Evolutionary conservation across 306 rosid species (phyloP), one percentile per base, ranked within the genome.

Genomic region (Lathyrus aphaca): DNA sequence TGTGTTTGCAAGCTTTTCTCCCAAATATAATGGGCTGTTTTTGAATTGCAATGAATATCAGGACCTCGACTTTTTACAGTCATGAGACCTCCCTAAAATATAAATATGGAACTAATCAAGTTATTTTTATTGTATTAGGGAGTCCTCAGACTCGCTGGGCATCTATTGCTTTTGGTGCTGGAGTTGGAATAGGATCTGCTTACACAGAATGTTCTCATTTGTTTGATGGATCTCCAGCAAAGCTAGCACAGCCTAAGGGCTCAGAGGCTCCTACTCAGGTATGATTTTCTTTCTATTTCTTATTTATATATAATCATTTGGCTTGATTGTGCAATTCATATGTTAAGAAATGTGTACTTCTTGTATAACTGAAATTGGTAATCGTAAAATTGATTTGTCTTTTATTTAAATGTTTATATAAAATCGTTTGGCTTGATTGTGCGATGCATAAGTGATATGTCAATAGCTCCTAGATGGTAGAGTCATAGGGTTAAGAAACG

Each of bases 81-180:
- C 53, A 42, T 32, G 69, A 43, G 62, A 44, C 62, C 53, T 51
- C n/a, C 53, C 53, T 45, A 54, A 72, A 65, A 35, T 17, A 59
- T 68, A 54, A 42, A n/a, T 68, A 54, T 68, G 54, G 66, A 43
- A 15, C 48, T 71, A 39, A 53, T 61, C 39, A 5, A 11, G 14
- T 69, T 79, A 37, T 54, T 57, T 69, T 72, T 40, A 72, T 27
- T 62, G 40, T 64, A 38, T 49, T 59, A 92, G 96, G 96, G 92
- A 92, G 88, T 80, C 98, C 96, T 35, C 77, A 64, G 66, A 83
- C 92, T 80, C 95, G 96, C 51, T 92, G 95, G 98, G 92, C 96
- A 27, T 86, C 96, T 38, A 72, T 89, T 62, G 96, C 95, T 79
- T 89, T 86, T 79, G 96, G 96, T 18, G 98, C 96, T 72, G 98